Evolutionary conservation across 768 basidiomycete species (phyloP).

Genomic region (Macrolepiota dolichaula): DNA sequence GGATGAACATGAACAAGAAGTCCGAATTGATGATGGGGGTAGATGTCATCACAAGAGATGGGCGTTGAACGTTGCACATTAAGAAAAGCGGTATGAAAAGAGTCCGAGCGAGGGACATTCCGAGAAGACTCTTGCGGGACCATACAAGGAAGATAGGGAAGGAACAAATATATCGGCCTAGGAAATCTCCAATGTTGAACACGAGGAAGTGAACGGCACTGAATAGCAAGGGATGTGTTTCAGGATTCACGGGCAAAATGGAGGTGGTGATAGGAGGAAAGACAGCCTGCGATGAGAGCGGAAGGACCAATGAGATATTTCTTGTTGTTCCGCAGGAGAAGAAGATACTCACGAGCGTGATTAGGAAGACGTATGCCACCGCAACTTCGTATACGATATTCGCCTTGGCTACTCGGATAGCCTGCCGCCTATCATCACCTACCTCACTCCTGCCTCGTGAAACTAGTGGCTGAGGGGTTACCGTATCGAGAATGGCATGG

Average conservation of each 20-base stretch:
- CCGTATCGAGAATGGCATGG: slow-evolving; percentile 17
- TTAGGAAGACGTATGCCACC: slow-evolving; percentile 69
- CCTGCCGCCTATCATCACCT: slow-evolving; percentile 34
- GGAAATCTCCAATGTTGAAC: slow-evolving; percentile 71
- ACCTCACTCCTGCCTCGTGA: slow-evolving; percentile 15
- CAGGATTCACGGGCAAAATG: slow-evolving; percentile 61
- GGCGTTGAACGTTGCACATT: slow-evolving; percentile 79
- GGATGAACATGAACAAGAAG: slow-evolving; percentile 65
- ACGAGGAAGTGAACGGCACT: slow-evolving; percentile 72
- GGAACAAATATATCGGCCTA: slow-evolving; percentile 67
- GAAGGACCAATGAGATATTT: slow-evolving; percentile 1
- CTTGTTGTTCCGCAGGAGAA: not conserved
- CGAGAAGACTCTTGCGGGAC: slow-evolving; percentile 59
- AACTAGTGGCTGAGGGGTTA: slow-evolving; percentile 10
- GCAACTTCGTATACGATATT: slow-evolving; percentile 73
- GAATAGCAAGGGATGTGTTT: slow-evolving; percentile 80
- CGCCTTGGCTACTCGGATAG: slow-evolving; percentile 52
- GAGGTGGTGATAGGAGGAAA: slow-evolving; percentile 85
- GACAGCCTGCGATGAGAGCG: slow-evolving; percentile 54
- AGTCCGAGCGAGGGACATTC: slow-evolving; percentile 64
- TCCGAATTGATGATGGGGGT: slow-evolving; percentile 73
- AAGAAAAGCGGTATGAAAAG: slow-evolving; percentile 85
- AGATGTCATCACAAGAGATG: slow-evolving; percentile 25
- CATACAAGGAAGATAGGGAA: slow-evolving; percentile 65
- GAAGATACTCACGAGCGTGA: slow-evolving; percentile 65